These are phyloP conservation scores for Gracilaria gracilis DNA, from an alignment of 23 red algal species.

Conservation along the genomic window DNA sequence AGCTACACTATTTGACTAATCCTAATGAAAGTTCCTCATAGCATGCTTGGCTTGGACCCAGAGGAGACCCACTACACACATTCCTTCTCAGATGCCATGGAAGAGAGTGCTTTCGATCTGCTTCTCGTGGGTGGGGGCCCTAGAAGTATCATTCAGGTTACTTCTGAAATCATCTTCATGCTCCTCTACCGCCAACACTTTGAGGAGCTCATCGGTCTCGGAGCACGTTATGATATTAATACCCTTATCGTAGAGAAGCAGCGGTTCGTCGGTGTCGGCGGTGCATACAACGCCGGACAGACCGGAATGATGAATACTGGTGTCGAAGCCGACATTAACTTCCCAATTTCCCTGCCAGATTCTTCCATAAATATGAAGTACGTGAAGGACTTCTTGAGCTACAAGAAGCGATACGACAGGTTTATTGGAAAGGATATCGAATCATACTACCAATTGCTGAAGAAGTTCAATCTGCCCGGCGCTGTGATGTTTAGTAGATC, in stretches of 20 bases:
- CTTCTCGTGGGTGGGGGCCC: constrained; percentile 56
- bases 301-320: constrained; percentile 48
- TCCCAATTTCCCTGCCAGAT: constrained; percentile 14
- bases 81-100: neutral
- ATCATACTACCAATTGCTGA: neutral
- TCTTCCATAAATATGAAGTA: neutral
- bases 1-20: neutral
- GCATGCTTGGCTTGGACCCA: neutral
- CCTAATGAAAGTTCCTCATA: neutral
- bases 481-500: constrained; percentile 47
- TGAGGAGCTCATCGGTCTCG: constrained; percentile 38
- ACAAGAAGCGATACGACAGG: constrained; percentile 27
- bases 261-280: constrained; percentile 16
- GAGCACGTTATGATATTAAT: constrained; percentile 37
- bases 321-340: constrained; percentile 42
- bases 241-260: constrained; percentile 59
- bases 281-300: constrained; percentile 13
- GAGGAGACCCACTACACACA: neutral
- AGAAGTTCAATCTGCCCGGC: constrained; percentile 26
- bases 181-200: constrained; percentile 47
- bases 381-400: constrained; percentile 50
- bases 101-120: neutral
- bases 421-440: neutral
- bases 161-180: constrained; percentile 50
- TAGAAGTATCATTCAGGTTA: constrained; percentile 55